A percentile compares a stretch with the other conserved stretches of the same genome.
Evolutionary conservation across 2,329 filamentous ascomycete species (phyloP).

Genomic region (Epicoccum sorghinum): DNA sequence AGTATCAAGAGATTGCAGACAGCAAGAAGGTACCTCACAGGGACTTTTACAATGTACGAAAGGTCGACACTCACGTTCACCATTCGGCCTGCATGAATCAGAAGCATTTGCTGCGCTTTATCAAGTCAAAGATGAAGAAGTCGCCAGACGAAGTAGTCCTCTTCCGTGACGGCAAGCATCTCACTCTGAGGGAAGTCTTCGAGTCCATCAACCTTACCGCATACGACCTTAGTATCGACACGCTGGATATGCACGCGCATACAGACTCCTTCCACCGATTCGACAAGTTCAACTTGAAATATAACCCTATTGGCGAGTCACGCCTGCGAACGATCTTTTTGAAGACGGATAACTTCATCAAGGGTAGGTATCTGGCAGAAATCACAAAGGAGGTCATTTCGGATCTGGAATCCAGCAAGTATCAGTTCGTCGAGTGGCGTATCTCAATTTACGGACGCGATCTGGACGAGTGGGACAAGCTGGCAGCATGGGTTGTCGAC

Average conservation of each 20-base stretch:
- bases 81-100: conserved; percentile 99
- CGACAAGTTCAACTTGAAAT: conserved; percentile 99
- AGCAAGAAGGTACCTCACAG: conserved; percentile 97
- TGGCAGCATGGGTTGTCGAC: conserved; percentile 96
- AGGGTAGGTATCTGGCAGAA: conserved; percentile 93
- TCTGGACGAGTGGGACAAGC: conserved; percentile 95
- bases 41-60: conserved; percentile 98
- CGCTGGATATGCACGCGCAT: conserved; percentile 97
- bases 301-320: conserved; percentile 96
- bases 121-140: conserved; percentile 99
- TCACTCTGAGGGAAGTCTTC: conserved; percentile 92
- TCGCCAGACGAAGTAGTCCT: conserved; percentile 92
- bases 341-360: conserved; percentile 97
- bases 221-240: conserved; percentile 97
- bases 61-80: conserved; percentile 98
- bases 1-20: conserved; percentile 97
- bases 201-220: conserved; percentile 96
- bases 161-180: conserved; percentile 86
- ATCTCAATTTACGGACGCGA: conserved; percentile 96
- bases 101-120: conserved; percentile 96
- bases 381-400: conserved; percentile 98
- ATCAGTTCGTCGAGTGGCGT: conserved; percentile 99
- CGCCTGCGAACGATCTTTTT: conserved; percentile 96
- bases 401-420: conserved; percentile 97
- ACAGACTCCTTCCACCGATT: conserved; percentile 98